Evolutionary conservation across 441 rosid species (phyloP).

Genomic region (Corymbia citriodora): DNA sequence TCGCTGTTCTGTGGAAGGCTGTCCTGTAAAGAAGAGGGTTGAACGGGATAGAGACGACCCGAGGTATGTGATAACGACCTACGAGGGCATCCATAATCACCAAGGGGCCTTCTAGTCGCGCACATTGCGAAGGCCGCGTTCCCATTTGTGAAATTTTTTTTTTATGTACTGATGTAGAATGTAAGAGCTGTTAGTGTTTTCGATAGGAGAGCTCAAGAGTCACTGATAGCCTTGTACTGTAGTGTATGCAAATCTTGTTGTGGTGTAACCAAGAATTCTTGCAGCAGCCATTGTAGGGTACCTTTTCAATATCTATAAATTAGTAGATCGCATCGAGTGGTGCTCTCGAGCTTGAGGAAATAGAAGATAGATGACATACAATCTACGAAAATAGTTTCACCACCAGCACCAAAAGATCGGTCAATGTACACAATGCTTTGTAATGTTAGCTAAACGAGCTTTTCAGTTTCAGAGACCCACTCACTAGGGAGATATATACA

Average conservation of each 20-base stretch:
- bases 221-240: not conserved
- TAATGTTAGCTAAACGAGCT: not conserved
- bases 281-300: not conserved
- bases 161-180: not conserved
- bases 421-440: not conserved
- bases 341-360: not conserved
- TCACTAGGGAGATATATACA: not conserved
- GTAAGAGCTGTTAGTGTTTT: not conserved
- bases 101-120: not conserved
- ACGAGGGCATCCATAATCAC: conserved; percentile 63
- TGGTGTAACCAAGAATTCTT: not conserved
- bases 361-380: not conserved
- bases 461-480: not conserved
- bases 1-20: conserved; percentile 62
- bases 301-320: not conserved
- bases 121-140: not conserved
- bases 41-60: conserved; percentile 80
- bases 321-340: not conserved
- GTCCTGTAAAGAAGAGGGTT: conserved; percentile 84
- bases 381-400: not conserved
- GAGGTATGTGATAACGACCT: conserved; percentile 75
- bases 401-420: not conserved
- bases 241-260: not conserved
- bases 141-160: conserved; percentile 1
- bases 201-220: not conserved